These are phyloP conservation scores for Silene uniflora DNA, from an alignment of 148 eudicot genomes.

Conservation along the genomic window DNA sequence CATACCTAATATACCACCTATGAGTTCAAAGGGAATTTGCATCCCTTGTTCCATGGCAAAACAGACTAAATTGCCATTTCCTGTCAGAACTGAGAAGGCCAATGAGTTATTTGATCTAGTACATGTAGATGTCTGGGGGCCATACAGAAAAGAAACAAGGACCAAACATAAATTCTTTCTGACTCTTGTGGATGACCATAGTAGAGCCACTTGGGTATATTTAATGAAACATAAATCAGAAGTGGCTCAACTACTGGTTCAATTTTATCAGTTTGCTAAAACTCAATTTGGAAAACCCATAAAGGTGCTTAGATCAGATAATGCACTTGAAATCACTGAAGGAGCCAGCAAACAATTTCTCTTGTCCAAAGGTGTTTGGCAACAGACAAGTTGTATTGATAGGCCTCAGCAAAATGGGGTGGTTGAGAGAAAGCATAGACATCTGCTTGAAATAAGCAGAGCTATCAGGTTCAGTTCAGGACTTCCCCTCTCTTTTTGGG, in stretches of 20 bases:
- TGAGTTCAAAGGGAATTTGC: neutral
- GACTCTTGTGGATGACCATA: neutral
- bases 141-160: neutral
- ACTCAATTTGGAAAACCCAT: neutral
- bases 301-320: neutral
- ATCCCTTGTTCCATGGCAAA: neutral
- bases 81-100: too few species aligned
- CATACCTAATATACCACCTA: neutral
- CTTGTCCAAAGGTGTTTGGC: neutral
- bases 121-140: neutral
- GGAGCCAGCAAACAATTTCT: neutral
- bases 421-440: neutral
- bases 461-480: neutral
- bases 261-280: neutral
- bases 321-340: neutral
- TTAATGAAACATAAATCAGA: neutral
- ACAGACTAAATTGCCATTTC: neutral
- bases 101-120: neutral
- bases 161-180: neutral
- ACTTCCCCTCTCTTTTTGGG: neutral
- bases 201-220: neutral
- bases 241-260: neutral
- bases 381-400: neutral
- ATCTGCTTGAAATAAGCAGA: neutral
- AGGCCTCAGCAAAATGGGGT: slow-evolving; percentile 11